Base-by-base conservation (phyloP, 345 rosid species). In the Citrus australasica region DNA sequence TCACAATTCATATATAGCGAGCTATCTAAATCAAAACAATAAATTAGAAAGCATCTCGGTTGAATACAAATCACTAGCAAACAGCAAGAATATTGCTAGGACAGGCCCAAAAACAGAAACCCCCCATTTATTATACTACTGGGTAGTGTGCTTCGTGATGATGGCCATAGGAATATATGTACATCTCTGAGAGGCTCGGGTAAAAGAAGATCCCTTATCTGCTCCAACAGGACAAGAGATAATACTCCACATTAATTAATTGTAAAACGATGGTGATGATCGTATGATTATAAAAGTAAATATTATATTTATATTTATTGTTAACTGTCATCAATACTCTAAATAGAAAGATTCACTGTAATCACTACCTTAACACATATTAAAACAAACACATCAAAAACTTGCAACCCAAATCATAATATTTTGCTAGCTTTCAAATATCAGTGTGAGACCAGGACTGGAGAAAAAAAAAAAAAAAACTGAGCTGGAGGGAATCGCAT, bases 1-100 rank as follows among this genome's bases (percentile, higher is more conserved):
- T 73, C 55, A 14, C 58, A 32, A 2, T 16, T 11, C 17, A 53
- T 17, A 17, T 16, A 53, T 5, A 16, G 56, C 21, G 5, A 51
- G 56, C 56, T 28, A 62, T 25, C 25, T 10, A 60, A 11, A 60
- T 25, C 25, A 7, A 30, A 21, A 19, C 56, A 77, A 77, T 58
- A 58, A 38, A 58, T 62, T 69, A 22, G 69, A 68, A 67, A 72
- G 80, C 62, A 77, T 77, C 74, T 67, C 56, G 14, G 71, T 71
- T 62, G 28, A 48, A 48, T 46, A 35, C 76, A 75, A 80, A 69
- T 69, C 79, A 81, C 80, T 77, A 72, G 42, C 67, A 72, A 71
- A 72, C 83, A 81, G 62, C 42, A 33, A 67, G 78, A 81, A 77
- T 81, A 30, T 38, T 63, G 67, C 32, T 21, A 21, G 53, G n/a